Evolutionary conservation across 345 rosid genomes (phyloP).

Genomic region (Mallotus nudiflorus): DNA sequence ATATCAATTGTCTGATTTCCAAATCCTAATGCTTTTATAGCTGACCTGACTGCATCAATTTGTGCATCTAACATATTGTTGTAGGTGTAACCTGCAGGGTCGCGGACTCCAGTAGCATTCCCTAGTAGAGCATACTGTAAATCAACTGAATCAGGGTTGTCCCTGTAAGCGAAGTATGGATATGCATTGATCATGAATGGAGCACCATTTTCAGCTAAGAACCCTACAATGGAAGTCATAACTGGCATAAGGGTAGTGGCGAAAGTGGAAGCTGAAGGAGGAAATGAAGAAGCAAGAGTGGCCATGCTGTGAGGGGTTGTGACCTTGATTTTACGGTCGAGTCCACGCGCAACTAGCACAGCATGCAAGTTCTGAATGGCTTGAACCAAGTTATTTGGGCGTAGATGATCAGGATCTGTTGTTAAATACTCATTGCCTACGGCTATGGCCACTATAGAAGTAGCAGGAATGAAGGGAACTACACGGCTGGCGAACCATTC

Average conservation of each 20-base stretch:
- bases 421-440: conserved; percentile 65
- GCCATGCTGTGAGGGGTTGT: conserved; percentile 69
- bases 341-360: conserved; percentile 45
- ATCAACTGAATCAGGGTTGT: conserved; percentile 44
- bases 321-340: conserved; percentile 66
- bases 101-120: conserved; percentile 47
- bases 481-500: conserved; percentile 54
- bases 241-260: conserved; percentile 46
- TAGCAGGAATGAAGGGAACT: conserved; percentile 56
- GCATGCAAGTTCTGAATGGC: conserved; percentile 63
- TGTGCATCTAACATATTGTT: conserved; percentile 66
- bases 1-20: conserved; percentile 44
- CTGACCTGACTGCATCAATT: conserved; percentile 62
- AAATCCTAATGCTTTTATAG: conserved; percentile 48
- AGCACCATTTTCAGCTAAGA: conserved; percentile 50
- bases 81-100: conserved; percentile 52
- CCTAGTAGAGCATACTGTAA: conserved; percentile 57
- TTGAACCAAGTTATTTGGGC: conserved; percentile 42
- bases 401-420: conserved; percentile 39
- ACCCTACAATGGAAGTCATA: conserved; percentile 50
- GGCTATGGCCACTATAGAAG: conserved; percentile 51
- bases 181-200: conserved; percentile 69
- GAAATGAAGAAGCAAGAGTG: conserved; percentile 56
- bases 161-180: conserved; percentile 67
- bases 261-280: conserved; percentile 58